These are phyloP conservation scores for Alnus glutinosa DNA, from an alignment of 306 rosid species.

Conservation along the genomic window DNA sequence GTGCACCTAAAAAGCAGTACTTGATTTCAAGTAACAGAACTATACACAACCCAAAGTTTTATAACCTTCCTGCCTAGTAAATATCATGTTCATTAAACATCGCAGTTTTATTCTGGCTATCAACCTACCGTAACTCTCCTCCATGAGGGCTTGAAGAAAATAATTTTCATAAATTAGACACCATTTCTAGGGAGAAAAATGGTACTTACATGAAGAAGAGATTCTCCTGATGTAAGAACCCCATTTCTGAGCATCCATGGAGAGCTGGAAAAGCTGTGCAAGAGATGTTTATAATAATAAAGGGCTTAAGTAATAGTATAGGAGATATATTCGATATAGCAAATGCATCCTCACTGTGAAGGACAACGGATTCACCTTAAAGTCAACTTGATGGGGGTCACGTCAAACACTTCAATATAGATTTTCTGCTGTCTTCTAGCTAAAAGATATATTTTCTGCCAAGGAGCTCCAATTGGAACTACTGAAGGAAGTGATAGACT, in stretches of 20 bases:
- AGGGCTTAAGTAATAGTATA: slow-evolving; percentile 15
- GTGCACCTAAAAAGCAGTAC: not conserved
- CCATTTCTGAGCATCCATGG: slow-evolving; percentile 85
- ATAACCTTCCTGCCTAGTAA: not conserved
- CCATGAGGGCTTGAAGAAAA: not conserved
- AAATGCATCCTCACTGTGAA: slow-evolving; percentile 15
- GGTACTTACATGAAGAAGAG: slow-evolving; percentile 75
- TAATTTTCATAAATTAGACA: not conserved
- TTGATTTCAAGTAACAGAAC: not conserved
- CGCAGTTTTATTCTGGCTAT: not conserved
- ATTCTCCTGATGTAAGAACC: slow-evolving; percentile 70
- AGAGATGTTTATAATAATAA: slow-evolving; percentile 29
- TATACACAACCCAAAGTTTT: not conserved
- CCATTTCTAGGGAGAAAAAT: not conserved
- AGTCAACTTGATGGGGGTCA: slow-evolving; percentile 80
- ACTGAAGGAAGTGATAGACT: slow-evolving; percentile 56
- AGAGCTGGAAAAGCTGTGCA: slow-evolving; percentile 86
- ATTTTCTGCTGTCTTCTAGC: slow-evolving; percentile 91
- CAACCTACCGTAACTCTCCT: not conserved
- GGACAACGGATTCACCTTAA: slow-evolving; percentile 54
- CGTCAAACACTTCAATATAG: slow-evolving; percentile 79
- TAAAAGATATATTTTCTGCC: slow-evolving; percentile 88
- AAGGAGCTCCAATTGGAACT: slow-evolving; percentile 94
- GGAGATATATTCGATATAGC: slow-evolving; percentile 12
- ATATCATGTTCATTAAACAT: not conserved